Conservation (phyloP, 2,329 filamentous ascomycete species). For the Iodosphaeria phyllophila region DNA sequence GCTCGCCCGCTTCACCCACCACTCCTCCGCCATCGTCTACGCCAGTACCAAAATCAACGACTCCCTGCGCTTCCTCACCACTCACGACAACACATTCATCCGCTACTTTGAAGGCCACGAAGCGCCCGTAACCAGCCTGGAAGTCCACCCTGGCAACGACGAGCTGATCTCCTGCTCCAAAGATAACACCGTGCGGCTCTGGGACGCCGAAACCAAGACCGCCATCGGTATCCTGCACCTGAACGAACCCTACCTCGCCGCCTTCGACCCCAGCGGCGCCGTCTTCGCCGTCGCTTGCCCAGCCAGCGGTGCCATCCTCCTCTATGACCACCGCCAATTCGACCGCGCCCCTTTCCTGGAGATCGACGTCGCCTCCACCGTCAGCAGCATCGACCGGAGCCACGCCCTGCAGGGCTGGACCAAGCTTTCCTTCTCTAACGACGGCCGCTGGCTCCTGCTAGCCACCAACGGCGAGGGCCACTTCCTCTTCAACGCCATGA, state of each 20-base stretch:
- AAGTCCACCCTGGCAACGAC: conserved; percentile 72
- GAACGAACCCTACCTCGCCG: conserved; percentile 61
- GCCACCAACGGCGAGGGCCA: conserved; percentile 73
- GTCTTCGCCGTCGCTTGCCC: conserved; percentile 84
- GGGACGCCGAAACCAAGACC: conserved; percentile 70
- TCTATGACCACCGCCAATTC: conserved; percentile 89
- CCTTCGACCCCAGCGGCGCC: conserved; percentile 81
- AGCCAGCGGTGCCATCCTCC: conserved; percentile 56
- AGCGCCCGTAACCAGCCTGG: conserved; percentile 62
- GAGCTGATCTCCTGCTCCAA: conserved; percentile 82
- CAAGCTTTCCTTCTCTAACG: conserved; percentile 87
- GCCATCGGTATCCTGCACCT: conserved; percentile 67
- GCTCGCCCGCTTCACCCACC: conserved; percentile 85
- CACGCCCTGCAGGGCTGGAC: conserved; percentile 61
- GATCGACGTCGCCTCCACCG: conserved; percentile 56
- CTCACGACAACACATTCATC: conserved; percentile 90
- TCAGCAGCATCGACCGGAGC: conserved; percentile 28
- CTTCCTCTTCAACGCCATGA: conserved; percentile 85
- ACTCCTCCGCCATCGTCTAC: conserved; percentile 79
- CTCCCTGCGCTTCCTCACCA: conserved; percentile 71
- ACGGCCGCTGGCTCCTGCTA: conserved; percentile 72
- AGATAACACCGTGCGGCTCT: conserved; percentile 81
- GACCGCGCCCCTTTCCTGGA: conserved; percentile 77
- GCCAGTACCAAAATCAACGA: conserved; percentile 90
- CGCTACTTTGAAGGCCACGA: conserved; percentile 92